Evolutionary conservation across 176 grass and related monocot species (phyloP), one percentile per base, ranked within the genome.

Genomic region (Phoenix dactylifera): DNA sequence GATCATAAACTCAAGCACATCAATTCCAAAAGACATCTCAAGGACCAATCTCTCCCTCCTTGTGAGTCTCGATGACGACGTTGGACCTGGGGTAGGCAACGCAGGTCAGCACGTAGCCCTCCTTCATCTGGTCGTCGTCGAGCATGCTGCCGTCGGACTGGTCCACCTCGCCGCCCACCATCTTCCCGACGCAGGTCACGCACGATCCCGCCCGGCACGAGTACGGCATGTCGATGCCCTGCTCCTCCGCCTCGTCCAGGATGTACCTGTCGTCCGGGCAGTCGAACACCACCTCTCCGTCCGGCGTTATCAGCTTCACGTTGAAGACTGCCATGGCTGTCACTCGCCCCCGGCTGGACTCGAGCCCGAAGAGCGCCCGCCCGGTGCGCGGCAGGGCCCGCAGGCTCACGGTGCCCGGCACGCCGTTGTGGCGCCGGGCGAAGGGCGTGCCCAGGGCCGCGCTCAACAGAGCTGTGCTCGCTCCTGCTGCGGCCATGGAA

Each of bases 1-100:
- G 9, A 6, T 1, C 6, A 39, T 39, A 39, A 39, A 39, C 6
- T 10, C 5, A 30, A 30, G 4, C 28, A 30, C 28, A 30, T 30
- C 28, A 30, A 30, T 39, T 39, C 9, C 35, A 39, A 39, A 12
- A 39, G 35, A 12, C 35, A 10, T 39, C 35, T 39, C 35, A 39
- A 39, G 7, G 20, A 0, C 20, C 30, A 35, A 97, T 69, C 14
- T 91, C 92, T 4, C 62, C 63, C 59, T 97, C 92, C 72, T 97
- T 97, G 73, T 97, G 92, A 28, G 92, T 97, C 50, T 97, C 80
- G 76, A 97, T 91, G 62, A 91, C 65, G 1, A 83, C 85, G 68
- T 97, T 81, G 0, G 72, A 77, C 70, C 78, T 88, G 4, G 92
- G 87, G 74, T 85, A 97, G 1, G 92, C 85, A 0, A 90, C 72